Evolutionary conservation across 2,329 filamentous ascomycete species (phyloP).

Genomic region (Myriosclerotinia scirpicola): DNA sequence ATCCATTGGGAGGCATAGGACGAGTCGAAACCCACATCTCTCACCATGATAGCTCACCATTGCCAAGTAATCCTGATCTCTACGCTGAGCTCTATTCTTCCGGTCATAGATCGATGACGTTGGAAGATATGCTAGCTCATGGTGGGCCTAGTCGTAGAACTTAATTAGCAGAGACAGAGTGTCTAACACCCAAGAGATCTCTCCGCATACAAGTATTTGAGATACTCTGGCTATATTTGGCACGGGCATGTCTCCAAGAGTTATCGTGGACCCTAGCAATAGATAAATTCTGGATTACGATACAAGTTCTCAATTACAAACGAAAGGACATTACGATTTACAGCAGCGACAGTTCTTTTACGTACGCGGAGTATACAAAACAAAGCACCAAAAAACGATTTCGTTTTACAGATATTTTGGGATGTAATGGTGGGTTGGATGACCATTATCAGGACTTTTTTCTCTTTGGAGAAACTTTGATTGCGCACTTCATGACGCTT

Average conservation of each 20-base stretch:
- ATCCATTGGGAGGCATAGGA: neutral
- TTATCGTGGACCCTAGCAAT: neutral
- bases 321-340: neutral
- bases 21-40: conserved; percentile 15
- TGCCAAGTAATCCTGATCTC: neutral
- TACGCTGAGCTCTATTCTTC: conserved; percentile 2
- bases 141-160: neutral
- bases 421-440: neutral
- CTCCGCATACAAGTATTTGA: neutral
- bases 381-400: neutral
- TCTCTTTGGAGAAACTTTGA: neutral
- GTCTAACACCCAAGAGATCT: neutral
- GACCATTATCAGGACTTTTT: neutral
- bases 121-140: conserved; percentile 3
- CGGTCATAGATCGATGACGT: conserved; percentile 7
- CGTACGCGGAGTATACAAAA: neutral
- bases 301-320: neutral
- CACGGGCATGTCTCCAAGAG: no score
- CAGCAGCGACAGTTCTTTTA: neutral
- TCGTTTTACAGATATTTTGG: neutral
- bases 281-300: neutral
- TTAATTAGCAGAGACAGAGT: neutral
- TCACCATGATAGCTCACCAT: conserved; percentile 5
- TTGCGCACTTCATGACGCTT: neutral
- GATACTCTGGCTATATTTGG: no score